Percentiles rank a stretch among this genome's conserved stretches.
Conservation (phyloP, 164 flowering plant species). For the Nelumbo lutea region DNA sequence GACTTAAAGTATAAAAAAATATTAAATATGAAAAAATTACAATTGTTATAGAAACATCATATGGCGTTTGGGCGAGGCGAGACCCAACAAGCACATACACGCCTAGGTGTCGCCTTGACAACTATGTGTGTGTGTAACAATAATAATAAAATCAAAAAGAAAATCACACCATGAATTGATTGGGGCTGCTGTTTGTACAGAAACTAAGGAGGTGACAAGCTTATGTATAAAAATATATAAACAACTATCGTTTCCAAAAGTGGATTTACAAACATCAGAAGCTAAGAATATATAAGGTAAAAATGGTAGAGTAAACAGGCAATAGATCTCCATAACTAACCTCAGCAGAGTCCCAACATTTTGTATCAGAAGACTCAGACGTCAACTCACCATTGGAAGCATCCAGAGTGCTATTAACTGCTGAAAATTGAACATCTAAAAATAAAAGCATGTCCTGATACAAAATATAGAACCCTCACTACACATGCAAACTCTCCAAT, state of each 20-base stretch:
- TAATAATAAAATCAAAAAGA: too few relatives aligned
- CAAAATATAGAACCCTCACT: neutral
- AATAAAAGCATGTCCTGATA: conserved; percentile 3
- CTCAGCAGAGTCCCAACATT: conserved; percentile 38
- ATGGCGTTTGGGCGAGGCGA: too few relatives aligned
- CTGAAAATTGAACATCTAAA: conserved; percentile 32
- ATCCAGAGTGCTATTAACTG: conserved; percentile 28
- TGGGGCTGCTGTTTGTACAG: too few relatives aligned
- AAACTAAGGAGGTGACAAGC: too few relatives aligned
- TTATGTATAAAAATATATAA: too few relatives aligned
- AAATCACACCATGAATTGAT: too few relatives aligned
- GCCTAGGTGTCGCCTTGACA: too few relatives aligned
- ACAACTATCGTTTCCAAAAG: neutral
- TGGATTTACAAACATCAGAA: neutral
- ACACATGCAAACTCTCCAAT: neutral
- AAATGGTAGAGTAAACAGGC: neutral
- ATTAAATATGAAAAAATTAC: too few relatives aligned
- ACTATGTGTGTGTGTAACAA: too few relatives aligned
- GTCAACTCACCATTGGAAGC: conserved; percentile 33
- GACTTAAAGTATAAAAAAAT: too few relatives aligned
- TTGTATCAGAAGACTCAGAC: conserved; percentile 30
- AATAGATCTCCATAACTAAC: conserved; percentile 23
- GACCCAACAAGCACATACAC: too few relatives aligned
- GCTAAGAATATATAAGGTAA: neutral
- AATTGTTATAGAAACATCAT: too few relatives aligned